Conservation (phyloP, 139 green algal genomes). For the Gonium pectorale region DNA sequence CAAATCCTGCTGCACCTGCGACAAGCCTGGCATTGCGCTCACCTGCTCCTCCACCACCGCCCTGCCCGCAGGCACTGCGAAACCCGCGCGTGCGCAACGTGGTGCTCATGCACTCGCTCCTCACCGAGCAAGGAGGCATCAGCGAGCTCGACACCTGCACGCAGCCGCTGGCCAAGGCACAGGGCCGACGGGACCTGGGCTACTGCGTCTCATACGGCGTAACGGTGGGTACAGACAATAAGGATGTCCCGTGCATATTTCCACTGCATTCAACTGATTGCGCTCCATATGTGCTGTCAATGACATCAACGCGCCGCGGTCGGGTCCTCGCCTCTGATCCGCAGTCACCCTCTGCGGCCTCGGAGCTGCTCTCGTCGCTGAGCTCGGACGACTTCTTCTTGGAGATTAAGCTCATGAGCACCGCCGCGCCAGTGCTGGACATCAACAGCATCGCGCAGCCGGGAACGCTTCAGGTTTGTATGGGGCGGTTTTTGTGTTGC, state of each 20-base stretch:
- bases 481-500: too few species aligned
- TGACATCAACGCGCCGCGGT: too few species aligned
- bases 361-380: constrained; percentile 6
- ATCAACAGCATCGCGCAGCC: constrained; percentile 18
- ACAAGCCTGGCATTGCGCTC: too few species aligned
- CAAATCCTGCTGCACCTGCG: too few species aligned
- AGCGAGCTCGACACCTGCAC: constrained; percentile 50
- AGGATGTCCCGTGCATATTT: too few species aligned
- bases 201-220: constrained; percentile 50
- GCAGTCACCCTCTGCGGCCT: not conserved
- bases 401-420: constrained; percentile 42
- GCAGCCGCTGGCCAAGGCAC: constrained; percentile 14
- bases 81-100: constrained; percentile 30
- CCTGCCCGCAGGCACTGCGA: not conserved
- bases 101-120: constrained; percentile 46
- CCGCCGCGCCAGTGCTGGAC: not conserved
- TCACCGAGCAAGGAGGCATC: constrained; percentile 29
- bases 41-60: not conserved
- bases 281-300: too few species aligned
- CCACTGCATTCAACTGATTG: too few species aligned
- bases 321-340: too few species aligned
- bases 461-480: constrained; percentile 25
- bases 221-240: constrained; percentile 20
- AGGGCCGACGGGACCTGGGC: constrained; percentile 20
- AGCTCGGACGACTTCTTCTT: not conserved